Percentiles rank a stretch among this genome's conserved stretches.
Evolutionary conservation across 1,139 yeast genomes (phyloP).

Genomic region (Geotrichum candidum): DNA sequence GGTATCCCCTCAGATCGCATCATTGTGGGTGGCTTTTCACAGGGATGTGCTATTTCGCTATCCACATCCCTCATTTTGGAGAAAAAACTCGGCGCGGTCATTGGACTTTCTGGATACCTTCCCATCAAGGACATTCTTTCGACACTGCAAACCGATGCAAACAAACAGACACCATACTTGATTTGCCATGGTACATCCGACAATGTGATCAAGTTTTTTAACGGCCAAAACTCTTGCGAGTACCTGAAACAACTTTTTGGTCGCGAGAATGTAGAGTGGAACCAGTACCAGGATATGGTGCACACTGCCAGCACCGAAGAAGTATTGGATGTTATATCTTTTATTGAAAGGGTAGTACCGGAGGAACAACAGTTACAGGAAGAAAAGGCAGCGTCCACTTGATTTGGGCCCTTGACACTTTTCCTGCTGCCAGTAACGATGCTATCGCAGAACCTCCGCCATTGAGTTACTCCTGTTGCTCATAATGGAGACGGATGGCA

Average conservation of each 20-base stretch:
- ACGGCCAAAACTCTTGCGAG: slow-evolving; percentile 45
- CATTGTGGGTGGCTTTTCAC: slow-evolving; percentile 88
- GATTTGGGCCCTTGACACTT: too few relatives aligned
- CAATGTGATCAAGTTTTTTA: slow-evolving; percentile 50
- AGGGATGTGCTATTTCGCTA: slow-evolving; percentile 80
- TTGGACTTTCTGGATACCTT: slow-evolving; percentile 73
- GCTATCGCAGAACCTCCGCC: too few relatives aligned
- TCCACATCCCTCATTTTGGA: slow-evolving; percentile 44
- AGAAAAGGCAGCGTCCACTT: too few relatives aligned
- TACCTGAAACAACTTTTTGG: slow-evolving; percentile 44
- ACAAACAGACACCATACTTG: slow-evolving; percentile 67
- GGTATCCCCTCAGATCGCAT: slow-evolving; percentile 69
- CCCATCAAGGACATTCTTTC: slow-evolving; percentile 44
- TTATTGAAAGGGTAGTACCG: slow-evolving; percentile 40
- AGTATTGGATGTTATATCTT: slow-evolving; percentile 50
- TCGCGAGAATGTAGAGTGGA: slow-evolving; percentile 49
- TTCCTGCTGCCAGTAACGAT: too few relatives aligned
- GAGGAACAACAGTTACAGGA: slow-evolving; percentile 16
- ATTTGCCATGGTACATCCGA: slow-evolving; percentile 86
- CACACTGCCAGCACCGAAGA: slow-evolving; percentile 69
- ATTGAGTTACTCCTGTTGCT: too few relatives aligned
- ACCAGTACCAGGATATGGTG: slow-evolving; percentile 55
- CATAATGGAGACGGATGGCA: too few relatives aligned
- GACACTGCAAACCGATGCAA: slow-evolving; percentile 32
- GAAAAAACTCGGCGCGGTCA: slow-evolving; percentile 67